Evolutionary conservation across 441 rosid genomes (phyloP).

Genomic region (Arabidopsis lyrata): DNA sequence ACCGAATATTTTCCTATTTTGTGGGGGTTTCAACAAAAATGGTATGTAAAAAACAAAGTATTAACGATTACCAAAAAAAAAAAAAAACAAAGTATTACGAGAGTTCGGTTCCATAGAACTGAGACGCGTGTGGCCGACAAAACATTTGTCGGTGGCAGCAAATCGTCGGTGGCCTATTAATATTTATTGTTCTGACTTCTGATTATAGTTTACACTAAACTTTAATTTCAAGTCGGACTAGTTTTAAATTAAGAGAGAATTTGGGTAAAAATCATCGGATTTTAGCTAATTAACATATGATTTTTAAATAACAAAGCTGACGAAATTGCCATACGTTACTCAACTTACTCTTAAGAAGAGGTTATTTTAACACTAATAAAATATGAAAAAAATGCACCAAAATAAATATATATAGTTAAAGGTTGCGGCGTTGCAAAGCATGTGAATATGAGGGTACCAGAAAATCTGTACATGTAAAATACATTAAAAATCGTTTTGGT

Average conservation of each 20-base stretch:
- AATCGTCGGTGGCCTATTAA: slow-evolving; percentile 42
- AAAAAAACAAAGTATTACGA: slow-evolving; percentile 7
- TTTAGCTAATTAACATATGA: neutral
- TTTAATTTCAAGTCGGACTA: neutral
- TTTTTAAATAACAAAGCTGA: neutral
- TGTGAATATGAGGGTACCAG: slow-evolving; percentile 29
- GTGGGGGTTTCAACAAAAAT: neutral
- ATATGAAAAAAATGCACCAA: neutral
- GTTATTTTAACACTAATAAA: neutral
- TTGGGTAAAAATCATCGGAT: neutral
- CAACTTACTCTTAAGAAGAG: neutral
- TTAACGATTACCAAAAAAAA: too few species aligned
- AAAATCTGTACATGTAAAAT: neutral
- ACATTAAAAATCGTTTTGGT: slow-evolving; percentile 33
- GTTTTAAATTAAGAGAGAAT: neutral
- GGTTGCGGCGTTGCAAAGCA: slow-evolving; percentile 44
- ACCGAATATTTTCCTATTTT: neutral
- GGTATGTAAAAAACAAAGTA: slow-evolving; percentile 4
- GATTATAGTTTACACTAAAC: neutral
- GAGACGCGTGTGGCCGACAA: slow-evolving; percentile 40
- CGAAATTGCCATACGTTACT: neutral
- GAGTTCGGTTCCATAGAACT: slow-evolving; percentile 23
- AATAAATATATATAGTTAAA: neutral
- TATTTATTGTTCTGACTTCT: slow-evolving; percentile 14
- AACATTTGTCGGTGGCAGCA: slow-evolving; percentile 41